phyloP scores from a whole-genome alignment of 139 green algal species.

The Chlorella sorokiniana region DNA sequence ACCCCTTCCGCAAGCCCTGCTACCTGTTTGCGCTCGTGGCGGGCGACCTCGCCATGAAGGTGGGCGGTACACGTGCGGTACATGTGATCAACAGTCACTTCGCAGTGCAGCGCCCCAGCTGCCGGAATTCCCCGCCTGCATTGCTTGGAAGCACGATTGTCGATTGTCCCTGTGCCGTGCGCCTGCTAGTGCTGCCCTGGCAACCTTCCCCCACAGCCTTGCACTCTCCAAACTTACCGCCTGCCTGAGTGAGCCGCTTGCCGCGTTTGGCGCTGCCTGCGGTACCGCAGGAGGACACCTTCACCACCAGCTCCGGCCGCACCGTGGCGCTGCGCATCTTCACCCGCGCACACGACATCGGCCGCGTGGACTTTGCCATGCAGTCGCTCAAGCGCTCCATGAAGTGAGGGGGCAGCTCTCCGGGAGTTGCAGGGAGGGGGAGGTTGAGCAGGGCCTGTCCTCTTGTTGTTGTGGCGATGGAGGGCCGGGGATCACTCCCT shows the following conservation, averaged over 20 bases:
- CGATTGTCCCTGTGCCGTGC: no score
- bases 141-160: no score
- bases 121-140: no score
- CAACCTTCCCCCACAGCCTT: not conserved
- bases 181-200: no score
- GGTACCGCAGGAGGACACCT: conserved; percentile 74
- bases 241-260: no score
- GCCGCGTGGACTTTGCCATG: conserved; percentile 88
- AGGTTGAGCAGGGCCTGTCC: not conserved
- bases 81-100: no score
- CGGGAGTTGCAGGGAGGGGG: not conserved
- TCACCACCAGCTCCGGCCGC: conserved; percentile 78
- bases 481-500: no score
- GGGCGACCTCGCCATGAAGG: conserved; percentile 80
- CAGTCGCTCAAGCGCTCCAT: conserved; percentile 90
- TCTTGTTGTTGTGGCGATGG: no score
- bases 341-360: conserved; percentile 66
- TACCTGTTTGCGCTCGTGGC: conserved; percentile 99
- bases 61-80: not conserved
- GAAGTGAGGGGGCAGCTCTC: conserved; percentile 65
- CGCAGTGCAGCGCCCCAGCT: no score
- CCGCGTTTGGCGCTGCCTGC: no score
- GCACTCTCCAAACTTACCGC: not conserved
- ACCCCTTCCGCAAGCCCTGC: conserved; percentile 96
- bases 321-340: conserved; percentile 91